Conservation (phyloP, 139 green algal genomes). For the Trebouxia sp. region DNA sequence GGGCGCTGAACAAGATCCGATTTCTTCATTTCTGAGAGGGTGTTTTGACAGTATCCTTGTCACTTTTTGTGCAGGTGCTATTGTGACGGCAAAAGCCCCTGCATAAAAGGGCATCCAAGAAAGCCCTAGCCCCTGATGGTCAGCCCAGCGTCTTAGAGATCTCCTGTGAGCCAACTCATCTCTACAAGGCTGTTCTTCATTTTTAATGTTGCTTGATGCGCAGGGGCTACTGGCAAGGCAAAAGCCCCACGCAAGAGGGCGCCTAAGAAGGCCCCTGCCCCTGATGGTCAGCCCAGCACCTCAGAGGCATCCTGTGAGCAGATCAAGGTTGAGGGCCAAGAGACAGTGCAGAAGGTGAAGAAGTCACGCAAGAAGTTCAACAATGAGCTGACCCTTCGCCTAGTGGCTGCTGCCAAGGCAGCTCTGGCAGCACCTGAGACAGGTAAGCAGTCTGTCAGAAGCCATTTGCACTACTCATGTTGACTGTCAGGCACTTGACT, state of each 20-base stretch:
- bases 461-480: too few relatives aligned
- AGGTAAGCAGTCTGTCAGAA: not conserved
- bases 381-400: slow-evolving; percentile 10
- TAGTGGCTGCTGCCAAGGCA: not conserved
- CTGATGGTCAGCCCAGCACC: not conserved
- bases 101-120: not conserved
- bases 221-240: not conserved
- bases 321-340: not conserved
- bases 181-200: not conserved
- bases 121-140: not conserved
- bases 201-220: not conserved
- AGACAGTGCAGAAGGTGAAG: not conserved
- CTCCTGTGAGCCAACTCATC: not conserved
- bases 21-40: not conserved
- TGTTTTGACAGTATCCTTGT: not conserved
- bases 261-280: not conserved
- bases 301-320: slow-evolving; percentile 7
- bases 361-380: slow-evolving; percentile 25
- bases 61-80: not conserved
- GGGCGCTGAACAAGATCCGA: not conserved
- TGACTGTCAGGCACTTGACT: not conserved
- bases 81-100: not conserved
- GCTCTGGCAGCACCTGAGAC: slow-evolving; percentile 12
- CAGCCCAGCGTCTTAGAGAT: slow-evolving; percentile 1
- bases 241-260: slow-evolving; percentile 2